Evolutionary conservation across 129 eudicot species (phyloP).

Genomic region (Arctium lappa): DNA sequence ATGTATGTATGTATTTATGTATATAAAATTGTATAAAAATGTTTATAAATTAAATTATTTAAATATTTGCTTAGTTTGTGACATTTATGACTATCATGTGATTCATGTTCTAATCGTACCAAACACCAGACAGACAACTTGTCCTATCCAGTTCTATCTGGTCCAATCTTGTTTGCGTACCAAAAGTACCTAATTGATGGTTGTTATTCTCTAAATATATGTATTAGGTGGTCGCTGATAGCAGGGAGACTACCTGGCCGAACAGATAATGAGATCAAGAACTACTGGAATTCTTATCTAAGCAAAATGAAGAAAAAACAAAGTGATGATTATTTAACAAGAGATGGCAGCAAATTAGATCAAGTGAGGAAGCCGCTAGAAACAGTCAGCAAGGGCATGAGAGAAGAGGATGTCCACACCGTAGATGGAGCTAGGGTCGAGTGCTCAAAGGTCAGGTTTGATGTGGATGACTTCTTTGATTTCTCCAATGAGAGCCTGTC

Average conservation of each 20-base stretch:
- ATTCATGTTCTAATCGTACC: too few relatives aligned
- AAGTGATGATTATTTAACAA: not conserved
- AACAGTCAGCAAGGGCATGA: not conserved
- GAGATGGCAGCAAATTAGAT: not conserved
- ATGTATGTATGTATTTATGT: too few relatives aligned
- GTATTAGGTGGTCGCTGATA: slow-evolving; percentile 42
- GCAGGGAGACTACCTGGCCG: slow-evolving; percentile 41
- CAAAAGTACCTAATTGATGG: not conserved
- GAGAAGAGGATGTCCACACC: slow-evolving; percentile 16
- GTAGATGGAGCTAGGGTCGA: slow-evolving; percentile 8
- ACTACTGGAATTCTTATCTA: slow-evolving; percentile 42
- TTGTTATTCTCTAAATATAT: not conserved
- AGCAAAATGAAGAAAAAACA: slow-evolving; percentile 36
- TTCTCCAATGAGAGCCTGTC: slow-evolving; percentile 38
- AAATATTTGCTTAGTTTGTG: too few relatives aligned
- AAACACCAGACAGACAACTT: too few relatives aligned
- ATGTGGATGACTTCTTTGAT: slow-evolving; percentile 42
- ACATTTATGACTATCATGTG: too few relatives aligned
- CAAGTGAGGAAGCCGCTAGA: not conserved
- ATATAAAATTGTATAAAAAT: too few relatives aligned
- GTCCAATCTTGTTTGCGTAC: too few relatives aligned
- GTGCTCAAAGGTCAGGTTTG: slow-evolving; percentile 25
- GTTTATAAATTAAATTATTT: too few relatives aligned
- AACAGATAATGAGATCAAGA: slow-evolving; percentile 37
- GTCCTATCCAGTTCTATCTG: too few relatives aligned